Evolutionary conservation across 2,329 filamentous ascomycete genomes (phyloP), one percentile per base, ranked within the genome.

Genomic region (Colletotrichum euphorbiae): DNA sequence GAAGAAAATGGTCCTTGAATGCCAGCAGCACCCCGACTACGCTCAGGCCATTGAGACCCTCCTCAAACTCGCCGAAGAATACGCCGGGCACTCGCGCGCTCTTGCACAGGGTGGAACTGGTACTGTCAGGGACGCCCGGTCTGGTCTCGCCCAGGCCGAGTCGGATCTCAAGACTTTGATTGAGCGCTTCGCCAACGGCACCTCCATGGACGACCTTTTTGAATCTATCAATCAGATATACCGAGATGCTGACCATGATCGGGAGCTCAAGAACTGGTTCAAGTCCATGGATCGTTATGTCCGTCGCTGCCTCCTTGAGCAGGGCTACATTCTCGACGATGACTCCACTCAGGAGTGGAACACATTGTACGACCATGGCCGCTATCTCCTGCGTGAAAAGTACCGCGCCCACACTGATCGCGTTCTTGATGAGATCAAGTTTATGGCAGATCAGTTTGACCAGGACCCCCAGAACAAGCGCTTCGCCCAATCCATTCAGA

Each of bases 1-100:
- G 72, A 99, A 89, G 89, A 98, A 98, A 89, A 97, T 98, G 92
- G 83, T 99, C 43, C 90, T 98, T 51, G 96, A 99, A 81, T 94
- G 97, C 74, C 96, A 99, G 82, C 93, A 95, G 64, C 96, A 98
- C 76, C 89, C 93, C 67, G 95, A 99, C 75, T 99, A 98, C 80
- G 90, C 94, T 73, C 87, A 92, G 79, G 96, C 96, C n/a, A 91
- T 99, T 71, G 89, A 94, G 74, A 97, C 95, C 3, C 84, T 99
- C 6, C 86, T 99, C 33, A 84, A 88, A 46, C 84, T 99, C 55
- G 94, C 93, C 6, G 94, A 97, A 81, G 88, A 90, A 73, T 99
- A 99, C 75, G 89, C 89, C 69, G 87, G 89, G 54, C 94, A 98
- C 75, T 88, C 90, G 62, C 91, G 87, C 77, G 83, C 83, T 33